Evolutionary conservation across 257 asterid species (phyloP).

Genomic region (Cinchona pubescens): DNA sequence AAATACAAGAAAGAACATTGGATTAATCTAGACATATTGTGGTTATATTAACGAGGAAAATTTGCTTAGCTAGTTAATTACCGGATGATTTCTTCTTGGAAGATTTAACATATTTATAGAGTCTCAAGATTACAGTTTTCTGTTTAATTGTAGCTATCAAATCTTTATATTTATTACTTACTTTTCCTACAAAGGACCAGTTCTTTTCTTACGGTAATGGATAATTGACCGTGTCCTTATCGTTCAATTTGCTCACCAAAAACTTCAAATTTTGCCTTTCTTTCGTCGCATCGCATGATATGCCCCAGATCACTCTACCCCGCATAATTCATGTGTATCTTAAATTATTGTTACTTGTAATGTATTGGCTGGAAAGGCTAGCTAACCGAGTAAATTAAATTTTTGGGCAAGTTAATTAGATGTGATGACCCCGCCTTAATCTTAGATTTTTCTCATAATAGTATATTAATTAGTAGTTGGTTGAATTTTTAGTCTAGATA

Average conservation of each 20-base stretch:
- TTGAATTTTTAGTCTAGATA: not conserved
- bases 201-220: not conserved
- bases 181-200: not conserved
- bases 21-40: slow-evolving; percentile 6
- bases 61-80: not conserved
- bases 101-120: slow-evolving; percentile 7
- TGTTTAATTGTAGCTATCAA: slow-evolving; percentile 5
- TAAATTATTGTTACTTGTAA: not conserved
- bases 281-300: not conserved
- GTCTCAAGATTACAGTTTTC: not conserved
- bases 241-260: not conserved
- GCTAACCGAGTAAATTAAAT: not conserved
- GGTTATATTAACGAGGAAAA: no score
- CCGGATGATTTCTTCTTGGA: not conserved
- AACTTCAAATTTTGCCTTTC: not conserved
- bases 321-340: not conserved
- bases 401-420: no score
- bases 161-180: not conserved
- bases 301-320: not conserved
- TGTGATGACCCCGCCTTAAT: not conserved
- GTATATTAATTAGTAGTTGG: not conserved
- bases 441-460: no score
- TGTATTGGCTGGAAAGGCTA: not conserved
- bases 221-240: not conserved
- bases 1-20: not conserved